Conservation (phyloP, 306 rosid species). For the Quercus engelmannii region DNA sequence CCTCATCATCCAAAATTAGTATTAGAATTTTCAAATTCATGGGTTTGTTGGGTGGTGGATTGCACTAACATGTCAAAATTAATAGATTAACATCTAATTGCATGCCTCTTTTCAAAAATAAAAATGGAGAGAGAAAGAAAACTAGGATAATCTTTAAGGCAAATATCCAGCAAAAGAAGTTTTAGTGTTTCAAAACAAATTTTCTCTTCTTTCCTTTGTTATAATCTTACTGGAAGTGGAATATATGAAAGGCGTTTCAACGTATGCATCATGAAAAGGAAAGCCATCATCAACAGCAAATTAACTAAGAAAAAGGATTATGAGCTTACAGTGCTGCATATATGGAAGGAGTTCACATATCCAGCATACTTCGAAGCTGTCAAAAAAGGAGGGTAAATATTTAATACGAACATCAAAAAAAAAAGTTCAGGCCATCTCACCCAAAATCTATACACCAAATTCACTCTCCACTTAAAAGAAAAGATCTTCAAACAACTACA, state of each 20-base stretch:
- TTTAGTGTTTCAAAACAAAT: no score
- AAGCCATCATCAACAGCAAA: background rate
- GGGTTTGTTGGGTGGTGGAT: no score
- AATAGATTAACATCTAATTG: background rate
- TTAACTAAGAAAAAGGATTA: slow-evolving; percentile 5
- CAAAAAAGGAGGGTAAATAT: slow-evolving; percentile 7
- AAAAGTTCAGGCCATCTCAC: background rate
- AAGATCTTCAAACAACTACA: background rate
- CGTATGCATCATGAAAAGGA: background rate
- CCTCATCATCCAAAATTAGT: no score
- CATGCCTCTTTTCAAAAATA: background rate
- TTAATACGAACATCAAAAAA: background rate
- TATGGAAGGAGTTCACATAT: slow-evolving; percentile 77
- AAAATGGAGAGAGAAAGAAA: background rate
- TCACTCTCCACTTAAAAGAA: background rate
- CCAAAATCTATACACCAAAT: background rate
- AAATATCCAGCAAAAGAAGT: background rate
- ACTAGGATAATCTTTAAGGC: background rate
- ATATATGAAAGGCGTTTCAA: background rate
- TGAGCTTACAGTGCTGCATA: slow-evolving; percentile 86
- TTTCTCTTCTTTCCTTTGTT: no score
- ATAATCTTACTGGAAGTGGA: background rate
- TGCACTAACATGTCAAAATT: no score
- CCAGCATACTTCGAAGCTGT: slow-evolving; percentile 99
- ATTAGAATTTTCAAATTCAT: no score